Evolutionary conservation across 2,329 filamentous ascomycete species (phyloP).

Genomic region (Ceratocystis destructans): DNA sequence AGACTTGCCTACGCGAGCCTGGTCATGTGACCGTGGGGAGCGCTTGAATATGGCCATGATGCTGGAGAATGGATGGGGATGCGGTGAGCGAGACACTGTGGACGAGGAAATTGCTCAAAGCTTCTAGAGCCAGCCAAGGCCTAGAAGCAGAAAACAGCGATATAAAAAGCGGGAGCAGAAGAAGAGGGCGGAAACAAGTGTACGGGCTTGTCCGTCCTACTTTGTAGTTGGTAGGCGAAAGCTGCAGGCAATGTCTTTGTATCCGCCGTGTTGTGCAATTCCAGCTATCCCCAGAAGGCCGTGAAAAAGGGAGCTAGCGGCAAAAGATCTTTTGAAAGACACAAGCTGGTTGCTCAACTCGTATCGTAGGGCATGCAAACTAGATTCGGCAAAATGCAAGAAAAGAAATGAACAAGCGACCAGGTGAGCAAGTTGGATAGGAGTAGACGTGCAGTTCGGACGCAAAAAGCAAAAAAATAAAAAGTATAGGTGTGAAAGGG

Average conservation of each 20-base stretch:
- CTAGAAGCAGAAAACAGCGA: background rate
- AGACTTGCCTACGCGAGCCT: constrained; percentile 67
- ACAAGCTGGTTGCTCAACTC: background rate
- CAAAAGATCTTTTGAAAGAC: background rate
- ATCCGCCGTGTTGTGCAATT: too few species aligned
- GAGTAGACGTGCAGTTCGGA: too few species aligned
- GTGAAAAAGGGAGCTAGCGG: too few species aligned
- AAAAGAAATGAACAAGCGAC: background rate
- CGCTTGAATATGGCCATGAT: constrained; percentile 67
- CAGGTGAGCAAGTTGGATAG: background rate
- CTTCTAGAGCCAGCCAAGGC: constrained; percentile 10
- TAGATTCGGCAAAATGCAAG: background rate
- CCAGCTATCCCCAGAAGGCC: too few species aligned
- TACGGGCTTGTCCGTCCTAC: constrained; percentile 21
- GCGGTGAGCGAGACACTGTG: constrained; percentile 5
- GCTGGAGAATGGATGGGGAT: background rate
- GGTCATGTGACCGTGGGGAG: constrained; percentile 60
- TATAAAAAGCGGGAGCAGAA: constrained; percentile 15
- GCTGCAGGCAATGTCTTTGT: background rate
- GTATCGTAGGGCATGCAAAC: background rate
- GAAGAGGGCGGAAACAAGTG: constrained; percentile 27
- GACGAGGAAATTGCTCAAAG: background rate
- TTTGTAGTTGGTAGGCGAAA: background rate
- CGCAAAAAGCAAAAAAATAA: background rate
- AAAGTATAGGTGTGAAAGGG: background rate